Base-by-base conservation (phyloP, 345 rosid genomes). In the Iberis pinnata region DNA sequence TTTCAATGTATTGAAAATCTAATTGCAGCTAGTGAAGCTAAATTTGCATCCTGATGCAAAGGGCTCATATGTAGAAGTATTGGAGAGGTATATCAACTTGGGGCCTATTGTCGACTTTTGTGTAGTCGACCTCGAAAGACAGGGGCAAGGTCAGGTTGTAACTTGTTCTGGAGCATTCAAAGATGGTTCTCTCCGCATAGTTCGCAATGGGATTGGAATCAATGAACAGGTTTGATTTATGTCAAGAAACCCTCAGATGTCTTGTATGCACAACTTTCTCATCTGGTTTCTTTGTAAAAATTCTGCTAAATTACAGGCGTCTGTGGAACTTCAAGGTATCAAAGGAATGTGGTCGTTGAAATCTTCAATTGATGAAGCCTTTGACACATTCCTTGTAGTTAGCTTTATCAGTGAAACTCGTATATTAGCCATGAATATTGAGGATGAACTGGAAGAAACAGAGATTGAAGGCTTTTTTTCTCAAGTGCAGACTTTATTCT, bases 271-370 rank as follows among this genome's bases (percentile, higher is more conserved):
- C 35, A 29, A 2, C 41, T 43, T 37, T 26, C 46, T 64, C 22
- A 39, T 49, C 22, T 56, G 18, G 17, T 70, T 16, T 38, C 11
- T 58, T 26, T 25, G 40, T 38, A 20, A 43, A 41, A 54, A 13
- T 17, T 63, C 27, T 47, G 57, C 7, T 43, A 61, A 61, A 43
- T 53, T 58, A 42, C 63, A 92, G 98, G 98, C 98, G 8, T 92
- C 98, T 3, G 98, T 92, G 43, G 98, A 92, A 73, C 95, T 92
- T 78, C 95, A 88, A 77, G 97, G 98, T 57, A 92, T 92, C 73
- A 92, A 92, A 70, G 98, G 98, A 68, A 88, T 92, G 98, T 92
- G 98, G 98, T 88, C 98, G 20, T 60, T 92, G 55, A 85, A 94
- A 78, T 83, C 90, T 46, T 85, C 95, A n/a, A 75, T 84, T 35